phyloP scores from a whole-genome alignment of 495 filamentous ascomycete species.

The Neurospora discreta region DNA sequence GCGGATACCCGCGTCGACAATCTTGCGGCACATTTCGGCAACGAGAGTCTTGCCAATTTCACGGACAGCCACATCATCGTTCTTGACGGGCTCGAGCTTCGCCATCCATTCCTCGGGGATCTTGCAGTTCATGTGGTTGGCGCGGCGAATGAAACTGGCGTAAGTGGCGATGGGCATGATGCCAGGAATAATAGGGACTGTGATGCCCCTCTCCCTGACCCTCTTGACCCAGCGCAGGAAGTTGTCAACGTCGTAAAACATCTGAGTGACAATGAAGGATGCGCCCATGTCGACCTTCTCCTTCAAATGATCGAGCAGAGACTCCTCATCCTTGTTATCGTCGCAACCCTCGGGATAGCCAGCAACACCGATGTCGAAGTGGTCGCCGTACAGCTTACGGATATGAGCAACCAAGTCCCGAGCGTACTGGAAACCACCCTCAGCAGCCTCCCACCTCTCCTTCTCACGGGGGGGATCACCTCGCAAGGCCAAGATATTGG shows the following conservation, averaged over 20 bases:
- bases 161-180: slow-evolving; percentile 99
- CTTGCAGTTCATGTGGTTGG: slow-evolving; percentile 75
- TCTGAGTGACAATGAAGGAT: slow-evolving; percentile 92
- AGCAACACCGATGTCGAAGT: slow-evolving; percentile 96
- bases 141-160: slow-evolving; percentile 77
- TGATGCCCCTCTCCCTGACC: slow-evolving; percentile 74
- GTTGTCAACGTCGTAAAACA: slow-evolving; percentile 97
- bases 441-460: slow-evolving; percentile 81
- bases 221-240: slow-evolving; percentile 85
- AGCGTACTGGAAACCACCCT: slow-evolving; percentile 82
- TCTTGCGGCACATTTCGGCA: slow-evolving; percentile 81
- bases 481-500: slow-evolving; percentile 90
- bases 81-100: slow-evolving; percentile 84
- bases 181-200: slow-evolving; percentile 84
- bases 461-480: slow-evolving; percentile 93
- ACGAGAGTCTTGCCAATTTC: slow-evolving; percentile 83
- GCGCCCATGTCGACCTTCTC: slow-evolving; percentile 95
- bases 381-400: slow-evolving; percentile 74
- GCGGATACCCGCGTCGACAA: slow-evolving; percentile 68
- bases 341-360: slow-evolving; percentile 96
- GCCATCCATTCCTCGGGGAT: slow-evolving; percentile 74
- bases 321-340: slow-evolving; percentile 75
- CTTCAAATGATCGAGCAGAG: slow-evolving; percentile 85
- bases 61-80: slow-evolving; percentile 85
- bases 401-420: slow-evolving; percentile 93